Evolutionary conservation across 352 stramenopile species (phyloP), one percentile per base, ranked within the genome.

Genomic region (Pythium diclinum): DNA sequence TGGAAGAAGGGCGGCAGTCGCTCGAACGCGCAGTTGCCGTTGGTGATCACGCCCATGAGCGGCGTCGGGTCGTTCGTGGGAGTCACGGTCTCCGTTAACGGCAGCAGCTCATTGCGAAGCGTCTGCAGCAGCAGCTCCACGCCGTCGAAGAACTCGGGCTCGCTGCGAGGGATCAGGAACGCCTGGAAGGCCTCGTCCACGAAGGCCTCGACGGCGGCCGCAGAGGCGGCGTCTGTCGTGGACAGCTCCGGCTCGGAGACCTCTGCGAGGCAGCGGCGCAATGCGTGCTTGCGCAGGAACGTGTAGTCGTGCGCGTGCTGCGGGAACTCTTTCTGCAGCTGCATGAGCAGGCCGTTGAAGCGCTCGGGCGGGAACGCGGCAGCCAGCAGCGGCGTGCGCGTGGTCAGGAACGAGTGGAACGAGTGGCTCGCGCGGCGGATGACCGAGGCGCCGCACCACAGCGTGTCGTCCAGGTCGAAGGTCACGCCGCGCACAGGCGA

Each of bases 391-490:
- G 81, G 81, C 63, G 62, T 60, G 36, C 69, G 61, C 44, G 71
- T 34, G 7, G 58, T 57, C 16, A 92, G 16, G 47, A 76, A 82
- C 3, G 63, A 61, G 63, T 92, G 83, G 67, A 92, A 89, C 32
- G 67, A 63, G 17, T 60, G 55, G 49, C 54, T 77, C 6, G 83
- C 83, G 34, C 77, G 77, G 48, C 55, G 54, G 23, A 92, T 75
- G 42, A 87, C 76, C 13, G 60, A 65, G 64, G 73, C 74, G 46
- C 79, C 83, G 56, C 83, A 83, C 83, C 83, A 92, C 8, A 92
- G 68, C 36, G 83, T 92, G 74, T 92, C 83, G 69, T 92, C 83
- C 69, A 92, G 70, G 71, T 92, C 83, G 69, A 92, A 92, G 19
- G 83, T 92, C 51, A 89, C 71, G 55, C 77, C 83, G 16, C 65